phyloP scores from a whole-genome alignment of 179 eudicot species.

The Beta lomatogona region DNA sequence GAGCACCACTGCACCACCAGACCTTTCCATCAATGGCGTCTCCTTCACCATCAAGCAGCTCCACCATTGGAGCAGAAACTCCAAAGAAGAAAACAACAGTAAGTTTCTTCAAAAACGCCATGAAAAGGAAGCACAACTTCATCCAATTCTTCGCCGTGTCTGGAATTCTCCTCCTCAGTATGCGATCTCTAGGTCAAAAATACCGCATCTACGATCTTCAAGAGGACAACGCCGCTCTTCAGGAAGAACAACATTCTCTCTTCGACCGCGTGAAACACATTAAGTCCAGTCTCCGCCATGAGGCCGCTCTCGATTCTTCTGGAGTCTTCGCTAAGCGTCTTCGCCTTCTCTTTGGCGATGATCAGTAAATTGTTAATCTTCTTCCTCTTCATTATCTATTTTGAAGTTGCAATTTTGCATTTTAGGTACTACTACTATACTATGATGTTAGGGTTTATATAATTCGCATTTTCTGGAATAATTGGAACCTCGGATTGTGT shows the following conservation, averaged over 20 bases:
- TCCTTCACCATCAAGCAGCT: slow-evolving; percentile 19
- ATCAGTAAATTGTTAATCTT: slow-evolving; percentile 2
- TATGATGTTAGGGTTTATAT: too few species aligned
- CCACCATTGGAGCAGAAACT: slow-evolving; percentile 19
- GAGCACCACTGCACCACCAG: too few species aligned
- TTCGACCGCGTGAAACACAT: slow-evolving; percentile 40
- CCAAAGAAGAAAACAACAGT: slow-evolving; percentile 22
- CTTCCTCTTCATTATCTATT: too few species aligned
- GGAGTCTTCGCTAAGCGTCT: slow-evolving; percentile 56
- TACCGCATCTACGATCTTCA: slow-evolving; percentile 59
- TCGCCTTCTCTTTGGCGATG: slow-evolving; percentile 51
- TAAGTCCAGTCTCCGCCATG: slow-evolving; percentile 51
- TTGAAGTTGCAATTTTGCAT: too few species aligned
- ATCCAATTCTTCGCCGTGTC: slow-evolving; percentile 75
- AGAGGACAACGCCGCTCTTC: slow-evolving; percentile 47
- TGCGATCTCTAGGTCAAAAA: slow-evolving; percentile 67
- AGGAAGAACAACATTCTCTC: slow-evolving; percentile 48
- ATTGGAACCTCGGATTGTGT: too few species aligned
- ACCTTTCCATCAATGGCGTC: slow-evolving; percentile 38
- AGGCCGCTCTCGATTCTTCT: slow-evolving; percentile 56
- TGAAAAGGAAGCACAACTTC: slow-evolving; percentile 62
- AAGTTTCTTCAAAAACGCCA: slow-evolving; percentile 53
- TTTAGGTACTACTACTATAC: too few species aligned
- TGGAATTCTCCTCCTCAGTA: slow-evolving; percentile 57
- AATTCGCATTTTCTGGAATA: too few species aligned